A percentile compares a stretch with the other conserved stretches of the same genome.
phyloP scores from a whole-genome alignment of 2,329 filamentous ascomycete genomes.

The Cadophora gregata region DNA sequence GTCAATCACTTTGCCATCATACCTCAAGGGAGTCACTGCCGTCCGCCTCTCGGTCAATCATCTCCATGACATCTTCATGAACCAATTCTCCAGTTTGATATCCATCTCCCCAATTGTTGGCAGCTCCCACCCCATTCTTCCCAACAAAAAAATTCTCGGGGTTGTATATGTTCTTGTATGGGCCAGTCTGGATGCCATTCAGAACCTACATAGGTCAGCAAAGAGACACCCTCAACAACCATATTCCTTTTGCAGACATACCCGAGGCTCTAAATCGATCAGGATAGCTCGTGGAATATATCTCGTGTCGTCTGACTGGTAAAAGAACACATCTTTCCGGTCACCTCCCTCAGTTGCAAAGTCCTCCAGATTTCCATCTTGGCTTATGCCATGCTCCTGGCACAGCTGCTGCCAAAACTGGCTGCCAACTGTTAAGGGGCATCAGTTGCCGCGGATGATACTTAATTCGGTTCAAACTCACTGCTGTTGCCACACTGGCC shows the following conservation, averaged over 20 bases:
- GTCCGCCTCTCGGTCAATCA: conserved; percentile 98
- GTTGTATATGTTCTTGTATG: conserved; percentile 99
- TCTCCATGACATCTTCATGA: conserved; percentile 97
- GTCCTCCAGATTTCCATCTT: conserved; percentile 95
- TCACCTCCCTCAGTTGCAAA: conserved; percentile 98
- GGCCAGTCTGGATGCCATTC: conserved; percentile 87
- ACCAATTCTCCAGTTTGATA: conserved; percentile 92
- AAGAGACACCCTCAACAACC: neutral
- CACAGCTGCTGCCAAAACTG: conserved; percentile 99
- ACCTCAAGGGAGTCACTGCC: conserved; percentile 96
- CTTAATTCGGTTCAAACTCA: conserved; percentile 57
- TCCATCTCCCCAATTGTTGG: conserved; percentile 98
- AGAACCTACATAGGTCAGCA: conserved; percentile 65
- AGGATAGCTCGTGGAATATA: conserved; percentile 97
- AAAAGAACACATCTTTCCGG: conserved; percentile 99
- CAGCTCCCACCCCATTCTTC: conserved; percentile 90
- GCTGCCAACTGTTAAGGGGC: conserved; percentile 72
- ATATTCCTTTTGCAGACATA: conserved; percentile 47
- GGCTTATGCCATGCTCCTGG: conserved; percentile 96
- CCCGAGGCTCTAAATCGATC: conserved; percentile 91
- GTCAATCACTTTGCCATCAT: conserved; percentile 27
- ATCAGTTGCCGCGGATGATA: conserved; percentile 5
- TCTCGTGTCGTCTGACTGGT: conserved; percentile 97
- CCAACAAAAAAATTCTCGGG: conserved; percentile 98
- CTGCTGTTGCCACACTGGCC: conserved; percentile 99